Conservation (phyloP, 1,139 yeast genomes). For the Blastobotrys ciferrii region DNA sequence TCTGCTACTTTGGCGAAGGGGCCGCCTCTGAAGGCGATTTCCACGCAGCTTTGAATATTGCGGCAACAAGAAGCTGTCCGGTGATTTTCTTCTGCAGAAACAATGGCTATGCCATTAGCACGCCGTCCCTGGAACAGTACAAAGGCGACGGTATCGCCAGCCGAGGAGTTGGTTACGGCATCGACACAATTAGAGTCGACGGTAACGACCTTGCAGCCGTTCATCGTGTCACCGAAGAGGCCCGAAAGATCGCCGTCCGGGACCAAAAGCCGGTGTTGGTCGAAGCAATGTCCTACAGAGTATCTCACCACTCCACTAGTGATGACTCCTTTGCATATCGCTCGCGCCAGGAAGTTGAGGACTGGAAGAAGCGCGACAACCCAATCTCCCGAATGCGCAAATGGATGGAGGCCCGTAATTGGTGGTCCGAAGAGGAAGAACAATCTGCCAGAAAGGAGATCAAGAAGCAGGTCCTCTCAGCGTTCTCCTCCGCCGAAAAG, state of each 20-base stretch:
- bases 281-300: constrained; percentile 41
- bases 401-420: constrained; percentile 33
- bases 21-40: constrained; percentile 42
- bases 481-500: constrained; percentile 36
- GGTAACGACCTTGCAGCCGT: constrained; percentile 40
- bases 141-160: constrained; percentile 40
- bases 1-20: constrained; percentile 41
- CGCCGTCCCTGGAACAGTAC: constrained; percentile 39
- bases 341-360: constrained; percentile 37
- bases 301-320: constrained; percentile 40
- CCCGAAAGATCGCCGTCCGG: constrained; percentile 34
- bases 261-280: constrained; percentile 36
- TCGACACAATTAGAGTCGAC: constrained; percentile 38
- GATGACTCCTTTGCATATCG: constrained; percentile 41
- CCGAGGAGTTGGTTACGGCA: constrained; percentile 39
- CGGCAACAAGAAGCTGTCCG: constrained; percentile 39
- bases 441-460: constrained; percentile 27
- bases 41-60: constrained; percentile 40
- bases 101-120: constrained; percentile 40
- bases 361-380: constrained; percentile 39
- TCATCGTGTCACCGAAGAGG: constrained; percentile 33
- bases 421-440: constrained; percentile 38
- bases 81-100: constrained; percentile 38
- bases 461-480: constrained; percentile 30
- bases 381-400: constrained; percentile 38